Base-by-base conservation (phyloP, 305 asterid species). In the Plantago coronopus region DNA sequence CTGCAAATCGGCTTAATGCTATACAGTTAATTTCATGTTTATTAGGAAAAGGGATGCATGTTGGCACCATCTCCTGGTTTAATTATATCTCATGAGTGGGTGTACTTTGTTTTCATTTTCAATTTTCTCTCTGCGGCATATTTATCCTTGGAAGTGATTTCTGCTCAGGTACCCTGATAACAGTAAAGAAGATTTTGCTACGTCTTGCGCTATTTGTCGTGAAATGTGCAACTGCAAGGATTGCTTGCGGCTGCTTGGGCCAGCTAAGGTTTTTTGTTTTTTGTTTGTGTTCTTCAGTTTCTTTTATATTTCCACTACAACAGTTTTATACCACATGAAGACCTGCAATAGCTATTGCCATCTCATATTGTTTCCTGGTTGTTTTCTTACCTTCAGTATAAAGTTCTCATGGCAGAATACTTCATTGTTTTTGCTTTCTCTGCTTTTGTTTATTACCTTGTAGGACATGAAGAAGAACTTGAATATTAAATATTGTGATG, bases 211-310 rank as follows among this genome's bases (percentile, higher is more conserved):
- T 49, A 81, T 75, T 61, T 87, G 95, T 72, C 65, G 57, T 37
- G 34, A 67, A 4, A 84, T 78, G 64, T 87, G 95, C 79, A 87
- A 87, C 71, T 87, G 95, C 87, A 84, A 80, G 79, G 47, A 73
- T 37, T 87, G 95, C 79, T 57, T 87, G 85, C 72, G 86, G 49
- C 65, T 83, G 79, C 78, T 77, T 20, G 81, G 79, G 17, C 78
- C 86, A 21, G 63, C 63, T 4, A 75, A 59, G 87, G 95, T 84
- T n/a, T n/a, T n/a, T n/a, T 64, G 76, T 70, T 66, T 66, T 67
- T 5, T n/a, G n/a, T n/a, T 9, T 51, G 17, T 18, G 29, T 59
- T 64, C 54, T 50, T 10, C 11, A 43, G 20, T 43, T 50, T 42
- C 42, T 18, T n/a, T 63, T 38, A 22, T 48, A 3, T 25, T 49